Conservation (phyloP, 2,329 filamentous ascomycete species). For the Boeremia lycopersici region DNA sequence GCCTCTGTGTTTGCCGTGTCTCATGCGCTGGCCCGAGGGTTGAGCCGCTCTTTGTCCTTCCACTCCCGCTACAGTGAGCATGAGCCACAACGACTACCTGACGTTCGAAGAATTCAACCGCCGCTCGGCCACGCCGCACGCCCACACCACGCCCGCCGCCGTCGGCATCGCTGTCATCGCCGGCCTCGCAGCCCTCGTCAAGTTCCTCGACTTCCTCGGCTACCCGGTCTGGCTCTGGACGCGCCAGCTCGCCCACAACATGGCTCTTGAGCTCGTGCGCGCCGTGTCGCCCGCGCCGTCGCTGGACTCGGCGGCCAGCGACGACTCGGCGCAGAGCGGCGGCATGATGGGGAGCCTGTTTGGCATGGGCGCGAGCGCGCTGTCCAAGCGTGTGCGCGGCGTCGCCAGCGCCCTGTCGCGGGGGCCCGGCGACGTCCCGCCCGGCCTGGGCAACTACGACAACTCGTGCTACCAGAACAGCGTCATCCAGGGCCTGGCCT, state of each 20-base stretch:
- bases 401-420: slow-evolving; percentile 46
- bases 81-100: slow-evolving; percentile 29
- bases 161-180: slow-evolving; percentile 27
- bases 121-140: slow-evolving; percentile 20
- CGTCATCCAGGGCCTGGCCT: slow-evolving; percentile 79
- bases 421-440: slow-evolving; percentile 44
- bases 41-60: slow-evolving; percentile 25
- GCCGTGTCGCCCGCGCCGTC: slow-evolving; percentile 13
- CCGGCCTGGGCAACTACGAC: slow-evolving; percentile 85
- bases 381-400: slow-evolving; percentile 45
- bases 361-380: slow-evolving; percentile 45
- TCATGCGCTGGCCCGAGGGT: slow-evolving; percentile 43
- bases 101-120: slow-evolving; percentile 26
- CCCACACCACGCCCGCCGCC: slow-evolving; percentile 20
- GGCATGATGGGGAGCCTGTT: slow-evolving; percentile 42
- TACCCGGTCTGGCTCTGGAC: slow-evolving; percentile 54
- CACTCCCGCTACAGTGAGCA: slow-evolving; percentile 11
- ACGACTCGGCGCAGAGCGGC: slow-evolving; percentile 30
- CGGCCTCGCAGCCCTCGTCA: slow-evolving; percentile 38
- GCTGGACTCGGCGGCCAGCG: slow-evolving; percentile 24
- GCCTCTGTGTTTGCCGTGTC: slow-evolving; percentile 37
- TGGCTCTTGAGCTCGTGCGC: slow-evolving; percentile 14
- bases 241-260: slow-evolving; percentile 53
- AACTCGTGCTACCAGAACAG: slow-evolving; percentile 99
- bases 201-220: slow-evolving; percentile 35